A percentile compares a stretch with the other conserved stretches of the same genome.
phyloP scores from a whole-genome alignment of 768 basidiomycete genomes.

The Daedaleopsis nitida region DNA sequence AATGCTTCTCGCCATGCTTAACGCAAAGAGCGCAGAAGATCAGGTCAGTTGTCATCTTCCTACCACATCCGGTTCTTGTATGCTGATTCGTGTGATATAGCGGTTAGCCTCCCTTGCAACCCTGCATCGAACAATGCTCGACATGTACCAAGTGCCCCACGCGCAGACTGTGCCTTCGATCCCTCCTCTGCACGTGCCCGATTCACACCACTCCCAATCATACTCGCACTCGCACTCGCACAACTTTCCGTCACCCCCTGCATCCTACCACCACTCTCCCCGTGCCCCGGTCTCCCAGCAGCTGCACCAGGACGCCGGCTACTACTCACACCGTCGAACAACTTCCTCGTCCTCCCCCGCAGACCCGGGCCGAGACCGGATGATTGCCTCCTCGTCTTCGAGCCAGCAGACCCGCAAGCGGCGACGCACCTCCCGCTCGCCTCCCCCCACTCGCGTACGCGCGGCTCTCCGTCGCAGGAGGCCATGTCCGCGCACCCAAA shows the following conservation, averaged over 20 bases:
- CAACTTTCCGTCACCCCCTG: constrained; percentile 30
- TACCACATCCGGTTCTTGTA: constrained; percentile 4
- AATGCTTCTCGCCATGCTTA: constrained; percentile 87
- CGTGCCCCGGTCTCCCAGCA: constrained; percentile 32
- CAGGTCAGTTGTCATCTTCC: constrained; percentile 53
- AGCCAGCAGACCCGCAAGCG: constrained; percentile 47
- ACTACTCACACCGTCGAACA: constrained; percentile 11
- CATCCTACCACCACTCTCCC: constrained; percentile 32
- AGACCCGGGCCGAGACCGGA: constrained; percentile 4
- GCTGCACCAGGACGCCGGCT: constrained; percentile 7
- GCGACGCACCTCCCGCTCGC: constrained; percentile 61
- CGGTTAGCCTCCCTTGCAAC: constrained; percentile 71
- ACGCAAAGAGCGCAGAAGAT: constrained; percentile 91
- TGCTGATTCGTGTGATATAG: constrained; percentile 36
- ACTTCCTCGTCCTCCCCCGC: constrained; percentile 39
- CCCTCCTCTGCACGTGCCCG: constrained; percentile 19
- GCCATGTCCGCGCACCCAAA: constrained; percentile 36
- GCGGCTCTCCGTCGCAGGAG: constrained; percentile 32
- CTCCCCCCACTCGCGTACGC: constrained; percentile 34
- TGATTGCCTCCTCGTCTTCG: not conserved
- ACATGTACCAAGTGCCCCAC: constrained; percentile 44
- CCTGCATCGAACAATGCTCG: constrained; percentile 71
- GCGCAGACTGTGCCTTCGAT: constrained; percentile 18
- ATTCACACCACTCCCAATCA: constrained; percentile 11
- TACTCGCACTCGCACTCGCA: constrained; percentile 15